Evolutionary conservation across 192 early-diverging fungal species (phyloP).

Genomic region (Coemansia sp.): DNA sequence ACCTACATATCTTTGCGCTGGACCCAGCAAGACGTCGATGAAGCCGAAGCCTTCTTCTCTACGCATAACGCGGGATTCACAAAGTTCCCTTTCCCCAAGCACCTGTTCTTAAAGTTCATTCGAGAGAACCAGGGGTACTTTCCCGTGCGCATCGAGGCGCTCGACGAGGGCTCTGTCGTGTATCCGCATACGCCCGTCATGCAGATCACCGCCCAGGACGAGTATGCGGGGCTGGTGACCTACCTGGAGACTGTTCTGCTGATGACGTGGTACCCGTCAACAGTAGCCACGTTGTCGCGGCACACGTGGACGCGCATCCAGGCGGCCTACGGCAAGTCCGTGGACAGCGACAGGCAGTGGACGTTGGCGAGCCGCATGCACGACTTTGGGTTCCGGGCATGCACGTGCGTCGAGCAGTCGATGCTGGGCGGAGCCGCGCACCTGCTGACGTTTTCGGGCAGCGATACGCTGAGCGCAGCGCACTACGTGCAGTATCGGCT

Average conservation of each 20-base stretch:
- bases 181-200: conserved; percentile 80
- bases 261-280: conserved; percentile 85
- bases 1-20: conserved; percentile 67
- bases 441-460: conserved; percentile 77
- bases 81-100: conserved; percentile 71
- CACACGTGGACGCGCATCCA: conserved; percentile 62
- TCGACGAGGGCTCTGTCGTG: conserved; percentile 76
- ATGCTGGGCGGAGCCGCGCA: conserved; percentile 83
- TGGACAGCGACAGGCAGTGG: conserved; percentile 60
- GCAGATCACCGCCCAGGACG: conserved; percentile 72
- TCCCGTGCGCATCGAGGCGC: conserved; percentile 75
- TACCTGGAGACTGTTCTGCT: conserved; percentile 81
- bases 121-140: conserved; percentile 80
- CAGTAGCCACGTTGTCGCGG: conserved; percentile 80
- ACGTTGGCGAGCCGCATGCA: conserved; percentile 66
- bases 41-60: conserved; percentile 66
- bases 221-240: conserved; percentile 74
- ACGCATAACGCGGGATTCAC: conserved; percentile 71
- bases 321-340: conserved; percentile 60
- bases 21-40: conserved; percentile 66
- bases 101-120: conserved; percentile 76
- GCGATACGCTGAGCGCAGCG: conserved; percentile 76
- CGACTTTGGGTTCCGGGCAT: conserved; percentile 92
- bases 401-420: conserved; percentile 81
- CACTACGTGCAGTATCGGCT: conserved; percentile 75